Evolutionary conservation across 768 basidiomycete genomes (phyloP).

Genomic region (Lactifluus piperatus): DNA sequence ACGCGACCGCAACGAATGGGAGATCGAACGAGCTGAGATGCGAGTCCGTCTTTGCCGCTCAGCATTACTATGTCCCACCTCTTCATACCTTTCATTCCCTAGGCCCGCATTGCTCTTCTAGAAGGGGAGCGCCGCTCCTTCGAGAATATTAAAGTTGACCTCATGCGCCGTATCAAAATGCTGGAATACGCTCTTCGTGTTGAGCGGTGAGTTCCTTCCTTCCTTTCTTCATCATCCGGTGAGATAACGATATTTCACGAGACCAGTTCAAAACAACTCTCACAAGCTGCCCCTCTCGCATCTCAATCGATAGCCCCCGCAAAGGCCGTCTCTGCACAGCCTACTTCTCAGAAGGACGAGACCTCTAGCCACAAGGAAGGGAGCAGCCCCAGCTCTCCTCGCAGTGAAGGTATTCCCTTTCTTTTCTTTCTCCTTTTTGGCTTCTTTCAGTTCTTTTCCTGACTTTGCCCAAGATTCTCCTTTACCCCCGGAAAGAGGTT

Average conservation of each 20-base stretch:
- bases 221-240: slow-evolving; percentile 10
- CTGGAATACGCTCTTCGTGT: slow-evolving; percentile 94
- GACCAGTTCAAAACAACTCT: slow-evolving; percentile 71
- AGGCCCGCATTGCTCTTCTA: slow-evolving; percentile 95
- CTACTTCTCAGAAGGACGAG: slow-evolving; percentile 60
- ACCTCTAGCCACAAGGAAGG: slow-evolving; percentile 65
- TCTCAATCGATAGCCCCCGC: slow-evolving; percentile 48
- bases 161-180: slow-evolving; percentile 98
- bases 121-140: slow-evolving; percentile 96
- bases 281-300: slow-evolving; percentile 38
- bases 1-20: slow-evolving; percentile 99
- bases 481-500: slow-evolving; percentile 51
- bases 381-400: slow-evolving; percentile 74
- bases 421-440: too few species aligned
- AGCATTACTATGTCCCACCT: slow-evolving; percentile 20
- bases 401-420: slow-evolving; percentile 62
- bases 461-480: slow-evolving; percentile 50
- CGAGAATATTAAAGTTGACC: slow-evolving; percentile 93
- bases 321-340: slow-evolving; percentile 57
- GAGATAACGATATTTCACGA: slow-evolving; percentile 28
- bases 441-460: slow-evolving; percentile 8
- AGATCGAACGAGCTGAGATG: slow-evolving; percentile 99
- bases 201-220: slow-evolving; percentile 67
- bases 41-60: slow-evolving; percentile 49
- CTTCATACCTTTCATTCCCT: slow-evolving; percentile 17